Conservation (phyloP, 805 yeast species). For the Candida xiaguanensis region DNA sequence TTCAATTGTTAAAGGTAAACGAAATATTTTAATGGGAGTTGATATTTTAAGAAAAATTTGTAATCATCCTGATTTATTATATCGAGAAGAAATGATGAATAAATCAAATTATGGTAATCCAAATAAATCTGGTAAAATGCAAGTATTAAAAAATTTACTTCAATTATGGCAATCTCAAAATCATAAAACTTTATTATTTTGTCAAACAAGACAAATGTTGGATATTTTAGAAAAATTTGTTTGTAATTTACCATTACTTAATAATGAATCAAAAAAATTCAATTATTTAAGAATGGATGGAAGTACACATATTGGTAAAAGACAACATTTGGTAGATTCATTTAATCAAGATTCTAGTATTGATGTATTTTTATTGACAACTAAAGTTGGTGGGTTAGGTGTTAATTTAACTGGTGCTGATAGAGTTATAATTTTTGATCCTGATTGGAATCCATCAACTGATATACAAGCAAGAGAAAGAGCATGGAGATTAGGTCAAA, state of each 20-base stretch:
- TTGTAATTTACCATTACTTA: slow-evolving; percentile 24
- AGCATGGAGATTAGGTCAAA: slow-evolving; percentile 97
- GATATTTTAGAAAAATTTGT: slow-evolving; percentile 76
- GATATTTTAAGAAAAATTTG: slow-evolving; percentile 89
- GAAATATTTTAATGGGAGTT: slow-evolving; percentile 85
- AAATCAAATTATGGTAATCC: slow-evolving; percentile 52
- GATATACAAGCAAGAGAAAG: slow-evolving; percentile 96
- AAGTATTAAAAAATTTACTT: slow-evolving; percentile 73
- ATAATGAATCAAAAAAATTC: slow-evolving; percentile 18
- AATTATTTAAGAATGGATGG: slow-evolving; percentile 90
- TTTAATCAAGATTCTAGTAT: slow-evolving; percentile 63
- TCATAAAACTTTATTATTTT: slow-evolving; percentile 78
- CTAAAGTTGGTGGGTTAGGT: slow-evolving; percentile 95
- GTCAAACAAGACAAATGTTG: slow-evolving; percentile 93
- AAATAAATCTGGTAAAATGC: slow-evolving; percentile 79
- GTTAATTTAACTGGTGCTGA: slow-evolving; percentile 94
- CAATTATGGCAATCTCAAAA: slow-evolving; percentile 73
- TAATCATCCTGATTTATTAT: slow-evolving; percentile 88
- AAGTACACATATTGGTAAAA: slow-evolving; percentile 67
- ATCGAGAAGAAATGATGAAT: slow-evolving; percentile 35
- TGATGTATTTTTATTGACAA: slow-evolving; percentile 76
- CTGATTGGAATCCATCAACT: slow-evolving; percentile 98
- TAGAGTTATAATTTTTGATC: slow-evolving; percentile 89
- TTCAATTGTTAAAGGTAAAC: slow-evolving; percentile 67
- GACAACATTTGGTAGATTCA: slow-evolving; percentile 78